Conservation (phyloP, 306 rosid species). For the Acacia melanoxylon region DNA sequence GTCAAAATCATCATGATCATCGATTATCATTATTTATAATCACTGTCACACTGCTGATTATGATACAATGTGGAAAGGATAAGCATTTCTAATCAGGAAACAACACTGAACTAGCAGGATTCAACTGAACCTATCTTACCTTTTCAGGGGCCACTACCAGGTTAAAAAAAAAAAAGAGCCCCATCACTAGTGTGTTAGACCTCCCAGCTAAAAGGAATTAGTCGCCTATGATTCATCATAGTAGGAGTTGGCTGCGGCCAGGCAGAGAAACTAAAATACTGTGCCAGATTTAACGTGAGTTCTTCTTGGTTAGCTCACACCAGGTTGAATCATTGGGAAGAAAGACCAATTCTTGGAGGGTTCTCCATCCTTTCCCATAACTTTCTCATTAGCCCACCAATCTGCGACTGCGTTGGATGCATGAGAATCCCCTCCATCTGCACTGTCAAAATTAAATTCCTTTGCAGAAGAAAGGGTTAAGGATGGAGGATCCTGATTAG, state of each 20-base stretch:
- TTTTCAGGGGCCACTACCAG: slow-evolving; percentile 30
- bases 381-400: slow-evolving; percentile 96
- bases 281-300: slow-evolving; percentile 26
- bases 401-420: slow-evolving; percentile 52
- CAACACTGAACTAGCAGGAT: slow-evolving; percentile 24
- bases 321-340: slow-evolving; percentile 74
- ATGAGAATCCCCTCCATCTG: slow-evolving; percentile 73
- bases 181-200: slow-evolving; percentile 38
- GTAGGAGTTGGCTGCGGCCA: slow-evolving; percentile 19
- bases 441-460: slow-evolving; percentile 83
- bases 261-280: slow-evolving; percentile 29
- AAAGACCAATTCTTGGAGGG: slow-evolving; percentile 72
- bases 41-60: slow-evolving; percentile 18
- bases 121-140: slow-evolving; percentile 25
- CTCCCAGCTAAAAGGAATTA: slow-evolving; percentile 29
- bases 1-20: slow-evolving; percentile 21
- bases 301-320: slow-evolving; percentile 48
- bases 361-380: slow-evolving; percentile 52
- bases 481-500: slow-evolving; percentile 54
- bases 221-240: slow-evolving; percentile 35
- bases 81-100: slow-evolving; percentile 33
- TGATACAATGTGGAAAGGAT: slow-evolving; percentile 31
- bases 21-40: slow-evolving; percentile 18
- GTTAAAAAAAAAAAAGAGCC: slow-evolving; percentile 37
- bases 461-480: slow-evolving; percentile 64